Base-by-base conservation (phyloP, 257 asterid species). In the Lithospermum erythrorhizon region DNA sequence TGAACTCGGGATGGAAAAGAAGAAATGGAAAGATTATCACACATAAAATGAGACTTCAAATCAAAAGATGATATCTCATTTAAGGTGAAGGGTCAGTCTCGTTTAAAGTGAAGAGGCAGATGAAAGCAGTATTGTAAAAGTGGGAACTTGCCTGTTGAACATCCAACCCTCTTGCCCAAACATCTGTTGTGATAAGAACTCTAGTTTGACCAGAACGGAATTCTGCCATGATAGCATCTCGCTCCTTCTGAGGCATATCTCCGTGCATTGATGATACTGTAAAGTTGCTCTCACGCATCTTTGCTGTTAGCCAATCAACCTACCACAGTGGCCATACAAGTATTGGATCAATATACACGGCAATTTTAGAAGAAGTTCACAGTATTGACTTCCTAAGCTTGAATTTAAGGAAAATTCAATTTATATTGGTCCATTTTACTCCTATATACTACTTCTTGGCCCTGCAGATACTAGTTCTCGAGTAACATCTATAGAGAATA, bases 251-350 rank as follows among this genome's bases (percentile, higher is more conserved):
- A 23, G 98, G 97, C 98, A 93, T 89, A 73, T 93, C 97, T 51
- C 98, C 98, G 21, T 93, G 98, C 97, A 93, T 93, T 16, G 96
- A 83, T 8, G 98, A 93, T 65, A 93, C 95, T 1, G 97, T 93
- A 58, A 93, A 93, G 72, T 89, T 89, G 71, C 76, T 79, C 62
- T 84, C 94, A 3, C 89, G 87, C 97, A 86, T 89, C 85, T 87
- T 84, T 63, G 85, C 93, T 2, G 94, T 82, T 19, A 89, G 77
- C 95, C 95, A 93, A 68, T 93, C 97, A 55, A 89, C 98, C 98
- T 93, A 79, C 18, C 59, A n/a, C 72, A 21, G 53, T 56, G 47
- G 54, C 20, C 24, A 15, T 9, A 58, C 55, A 62, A 24, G n/a
- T 52, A 48, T 24, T 63, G 53, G 41, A 54, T 53, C 21, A 27